Percentiles rank a stretch among this genome's conserved stretches.
Evolutionary conservation across 2,329 filamentous ascomycete genomes (phyloP).

Genomic region (Fusarium concolor): DNA sequence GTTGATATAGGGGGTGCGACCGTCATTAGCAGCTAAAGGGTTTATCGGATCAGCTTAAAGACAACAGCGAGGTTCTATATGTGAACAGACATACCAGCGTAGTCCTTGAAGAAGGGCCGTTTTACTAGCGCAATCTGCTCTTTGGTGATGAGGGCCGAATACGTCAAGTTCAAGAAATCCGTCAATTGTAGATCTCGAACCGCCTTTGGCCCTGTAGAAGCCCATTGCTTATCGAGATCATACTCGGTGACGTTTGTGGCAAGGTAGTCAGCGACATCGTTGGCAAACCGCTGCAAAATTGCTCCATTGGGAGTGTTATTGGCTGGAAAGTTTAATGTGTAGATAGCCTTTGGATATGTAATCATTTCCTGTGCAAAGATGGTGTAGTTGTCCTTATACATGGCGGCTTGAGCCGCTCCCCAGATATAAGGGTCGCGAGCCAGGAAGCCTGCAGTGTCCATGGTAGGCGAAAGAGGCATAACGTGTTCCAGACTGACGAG

Average conservation of each 20-base stretch:
- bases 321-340: not conserved
- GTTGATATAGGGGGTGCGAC: not conserved
- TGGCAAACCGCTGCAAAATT: not conserved
- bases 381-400: not conserved
- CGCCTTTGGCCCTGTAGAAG: not conserved
- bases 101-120: not conserved
- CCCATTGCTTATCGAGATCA: not conserved
- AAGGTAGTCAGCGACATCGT: not conserved
- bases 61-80: too few relatives aligned
- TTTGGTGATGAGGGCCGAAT: not conserved
- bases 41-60: not conserved
- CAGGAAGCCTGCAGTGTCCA: not conserved
- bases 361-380: rapidly evolving
- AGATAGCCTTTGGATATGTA: not conserved
- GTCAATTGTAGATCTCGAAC: not conserved
- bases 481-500: slow-evolving; percentile 49
- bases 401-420: not conserved
- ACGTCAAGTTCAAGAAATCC: not conserved
- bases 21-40: not conserved
- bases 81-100: not conserved
- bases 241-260: not conserved
- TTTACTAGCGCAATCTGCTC: not conserved
- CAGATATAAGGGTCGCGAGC: not conserved
- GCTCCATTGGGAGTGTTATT: not conserved
- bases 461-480: not conserved